These are phyloP conservation scores for Chytriomyces hyalinus DNA, from an alignment of 192 early-diverging fungal genomes.

Conservation along the genomic window DNA sequence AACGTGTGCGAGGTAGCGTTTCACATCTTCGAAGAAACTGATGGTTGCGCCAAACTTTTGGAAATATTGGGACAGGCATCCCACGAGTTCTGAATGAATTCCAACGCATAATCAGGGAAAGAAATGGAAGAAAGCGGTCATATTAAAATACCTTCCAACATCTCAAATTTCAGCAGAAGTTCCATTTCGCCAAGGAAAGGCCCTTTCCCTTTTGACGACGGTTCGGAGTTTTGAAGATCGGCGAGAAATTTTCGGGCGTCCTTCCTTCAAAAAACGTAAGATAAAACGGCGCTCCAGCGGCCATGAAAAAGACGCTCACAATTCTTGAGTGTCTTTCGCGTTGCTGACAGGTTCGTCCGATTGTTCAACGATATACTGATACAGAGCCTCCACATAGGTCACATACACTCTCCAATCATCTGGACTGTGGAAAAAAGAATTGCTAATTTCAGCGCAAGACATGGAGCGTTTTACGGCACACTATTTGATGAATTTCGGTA, in stretches of 20 bases:
- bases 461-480: neutral
- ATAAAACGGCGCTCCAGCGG: neutral
- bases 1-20: constrained; percentile 52
- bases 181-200: constrained; percentile 77
- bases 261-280: constrained; percentile 6
- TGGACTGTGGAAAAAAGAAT: constrained; percentile 49
- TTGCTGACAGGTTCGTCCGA: constrained; percentile 25
- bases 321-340: neutral
- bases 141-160: constrained; percentile 16
- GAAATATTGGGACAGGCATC: constrained; percentile 62
- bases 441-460: neutral
- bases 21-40: constrained; percentile 80
- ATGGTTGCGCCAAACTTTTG: constrained; percentile 65
- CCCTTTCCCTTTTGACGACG: constrained; percentile 57
- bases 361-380: constrained; percentile 48
- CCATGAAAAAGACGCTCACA: constrained; percentile 1
- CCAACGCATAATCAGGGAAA: neutral
- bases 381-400: constrained; percentile 65
- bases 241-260: neutral
- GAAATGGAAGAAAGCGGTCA: neutral
- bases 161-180: constrained; percentile 37
- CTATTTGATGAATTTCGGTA: neutral
- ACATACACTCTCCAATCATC: constrained; percentile 78
- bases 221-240: constrained; percentile 18
- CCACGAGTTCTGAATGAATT: constrained; percentile 12